These are phyloP conservation scores for Mycena floridula DNA, from an alignment of 768 basidiomycete genomes.

Conservation along the genomic window DNA sequence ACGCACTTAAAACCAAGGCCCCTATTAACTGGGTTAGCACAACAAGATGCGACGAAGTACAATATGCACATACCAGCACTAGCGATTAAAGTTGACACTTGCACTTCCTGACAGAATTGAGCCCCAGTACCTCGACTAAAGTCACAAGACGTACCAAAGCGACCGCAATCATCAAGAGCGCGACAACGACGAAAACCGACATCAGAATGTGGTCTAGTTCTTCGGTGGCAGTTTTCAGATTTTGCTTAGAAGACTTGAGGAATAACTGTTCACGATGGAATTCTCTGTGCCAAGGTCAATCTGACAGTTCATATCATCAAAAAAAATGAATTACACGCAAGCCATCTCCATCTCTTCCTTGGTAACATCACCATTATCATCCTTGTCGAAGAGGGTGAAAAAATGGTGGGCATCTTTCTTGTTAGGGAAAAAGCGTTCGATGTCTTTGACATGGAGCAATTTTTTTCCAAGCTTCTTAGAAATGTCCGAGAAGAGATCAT, in stretches of 20 bases:
- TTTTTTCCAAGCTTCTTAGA: conserved; percentile 51
- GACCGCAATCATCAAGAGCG: conserved; percentile 77
- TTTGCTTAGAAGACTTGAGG: conserved; percentile 80
- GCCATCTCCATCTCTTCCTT: conserved; percentile 74
- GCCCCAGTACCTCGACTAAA: no score
- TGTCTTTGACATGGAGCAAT: conserved; percentile 58
- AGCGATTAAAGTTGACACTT: conserved; percentile 67
- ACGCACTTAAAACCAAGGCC: no score
- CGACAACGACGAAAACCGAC: conserved; percentile 67
- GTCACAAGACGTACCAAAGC: conserved; percentile 48
- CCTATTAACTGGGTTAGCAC: no score
- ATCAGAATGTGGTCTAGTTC: conserved; percentile 84
- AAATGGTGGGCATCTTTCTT: conserved; percentile 63
- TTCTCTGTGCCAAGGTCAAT: conserved; percentile 47
- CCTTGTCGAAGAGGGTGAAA: conserved; percentile 64
- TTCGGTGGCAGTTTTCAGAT: conserved; percentile 85
- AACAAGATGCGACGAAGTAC: no score
- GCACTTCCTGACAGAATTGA: conserved; percentile 48
- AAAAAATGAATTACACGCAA: conserved; percentile 42
- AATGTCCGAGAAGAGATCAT: conserved; percentile 84
- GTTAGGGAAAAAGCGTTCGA: conserved; percentile 63
- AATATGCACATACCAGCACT: conserved; percentile 67
- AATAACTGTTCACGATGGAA: conserved; percentile 82
- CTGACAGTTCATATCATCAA: conserved; percentile 2
- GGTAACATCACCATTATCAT: conserved; percentile 65